Evolutionary conservation across 2,329 filamentous ascomycete species (phyloP).

Genomic region (Chrysosphaeria jannelii): DNA sequence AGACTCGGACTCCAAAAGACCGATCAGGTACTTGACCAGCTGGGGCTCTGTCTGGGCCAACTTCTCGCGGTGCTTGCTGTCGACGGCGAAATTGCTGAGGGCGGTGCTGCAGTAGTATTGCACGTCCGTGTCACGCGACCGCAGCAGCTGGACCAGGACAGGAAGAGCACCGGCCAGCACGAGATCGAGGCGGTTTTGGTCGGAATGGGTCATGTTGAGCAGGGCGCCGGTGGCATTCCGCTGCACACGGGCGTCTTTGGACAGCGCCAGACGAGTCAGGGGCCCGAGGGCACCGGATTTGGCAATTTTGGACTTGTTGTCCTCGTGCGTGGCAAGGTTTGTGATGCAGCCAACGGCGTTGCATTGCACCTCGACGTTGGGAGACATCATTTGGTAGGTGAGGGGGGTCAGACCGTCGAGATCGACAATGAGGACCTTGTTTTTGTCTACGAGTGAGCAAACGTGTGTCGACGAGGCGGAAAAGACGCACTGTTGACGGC

Average conservation of each 20-base stretch:
- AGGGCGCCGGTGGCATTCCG: constrained; percentile 87
- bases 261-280: constrained; percentile 75
- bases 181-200: constrained; percentile 91
- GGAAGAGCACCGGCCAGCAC: constrained; percentile 96
- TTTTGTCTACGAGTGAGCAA: constrained; percentile 34
- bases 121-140: constrained; percentile 80
- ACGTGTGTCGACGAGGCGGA: too few relatives aligned
- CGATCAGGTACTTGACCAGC: constrained; percentile 76
- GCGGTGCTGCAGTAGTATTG: constrained; percentile 99
- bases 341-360: constrained; percentile 98
- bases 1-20: constrained; percentile 89
- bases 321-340: constrained; percentile 89
- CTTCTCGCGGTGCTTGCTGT: constrained; percentile 68
- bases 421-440: constrained; percentile 88
- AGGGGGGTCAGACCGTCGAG: constrained; percentile 71
- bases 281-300: constrained; percentile 77
- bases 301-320: constrained; percentile 97
- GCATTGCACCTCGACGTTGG: constrained; percentile 95
- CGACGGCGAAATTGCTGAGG: constrained; percentile 92
- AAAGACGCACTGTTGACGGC: constrained; percentile 65
- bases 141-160: constrained; percentile 79
- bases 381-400: constrained; percentile 93
- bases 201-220: constrained; percentile 97
- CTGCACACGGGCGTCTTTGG: constrained; percentile 94
- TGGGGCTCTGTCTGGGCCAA: constrained; percentile 73